Base-by-base conservation (phyloP, 108 stramenopile genomes). In the Stephanodiscus minutulus region DNA sequence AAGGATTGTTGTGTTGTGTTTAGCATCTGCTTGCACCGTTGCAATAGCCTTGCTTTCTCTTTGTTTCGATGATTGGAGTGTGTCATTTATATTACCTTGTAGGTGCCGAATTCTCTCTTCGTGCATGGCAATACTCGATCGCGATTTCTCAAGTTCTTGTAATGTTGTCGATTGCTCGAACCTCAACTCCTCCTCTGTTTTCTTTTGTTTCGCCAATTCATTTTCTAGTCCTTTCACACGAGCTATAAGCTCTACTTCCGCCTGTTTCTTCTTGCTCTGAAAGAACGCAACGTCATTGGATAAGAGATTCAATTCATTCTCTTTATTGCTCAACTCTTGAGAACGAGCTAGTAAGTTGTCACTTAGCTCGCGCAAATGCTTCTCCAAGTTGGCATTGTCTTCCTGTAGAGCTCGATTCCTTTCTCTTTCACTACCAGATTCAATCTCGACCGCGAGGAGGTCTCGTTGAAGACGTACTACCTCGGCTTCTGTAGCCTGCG, bases 371-470 rank as follows among this genome's bases (percentile, higher is more conserved):
- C 33, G 13, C 52, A 21, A 44, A 27, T 44, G 29, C 37, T 31
- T 9, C 47, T 11, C 53, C 1, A 64, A 27, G 1, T 43, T 8
- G 24, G 44, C 39, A 47, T 73, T 73, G 20, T 73, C 72, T 15
- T 52, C 56, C 55, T 64, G 31, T n/a, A 73, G 43, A 21, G 39
- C 52, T 44, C 46, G 12, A 33, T 73, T 73, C n/a, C 31, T 57
- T 33, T 64, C 72, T 54, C 55, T 55, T 56, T 63, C 49, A 31
- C 11, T 43, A 4, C 36, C 43, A 3, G 55, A 22, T 28, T 64
- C 62, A 33, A 63, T 47, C 46, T 46, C 55, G 10, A 46, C 55
- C 22, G 50, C 56, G 37, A 58, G 15, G 28, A 35, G 29, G n/a
- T 49, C 27, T 46, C 22, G 56, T 58, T 58, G 35, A 18, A 58